A percentile compares a stretch with the other conserved stretches of the same genome.
Conservation (phyloP, 2,329 filamentous ascomycete genomes). For the Exophiala sp. region DNA sequence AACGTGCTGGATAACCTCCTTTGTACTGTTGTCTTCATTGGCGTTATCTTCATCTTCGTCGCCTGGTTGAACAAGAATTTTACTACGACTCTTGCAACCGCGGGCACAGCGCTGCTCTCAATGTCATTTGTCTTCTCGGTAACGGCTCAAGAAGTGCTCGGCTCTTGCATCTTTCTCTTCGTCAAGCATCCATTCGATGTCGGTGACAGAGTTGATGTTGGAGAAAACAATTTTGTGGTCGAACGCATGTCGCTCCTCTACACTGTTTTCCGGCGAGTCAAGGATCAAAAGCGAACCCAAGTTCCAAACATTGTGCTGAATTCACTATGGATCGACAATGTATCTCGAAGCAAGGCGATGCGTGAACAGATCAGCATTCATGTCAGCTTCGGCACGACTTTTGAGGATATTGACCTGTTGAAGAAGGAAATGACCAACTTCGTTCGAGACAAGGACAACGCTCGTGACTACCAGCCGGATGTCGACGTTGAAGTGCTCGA, state of each 20-base stretch:
- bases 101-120: slow-evolving; percentile 86
- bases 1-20: slow-evolving; percentile 84
- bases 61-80: slow-evolving; percentile 87
- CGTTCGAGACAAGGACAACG: slow-evolving; percentile 77
- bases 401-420: slow-evolving; percentile 84
- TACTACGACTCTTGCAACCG: slow-evolving; percentile 78
- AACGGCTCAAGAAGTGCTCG: slow-evolving; percentile 91
- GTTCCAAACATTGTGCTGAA: slow-evolving; percentile 92
- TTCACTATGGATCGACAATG: slow-evolving; percentile 90
- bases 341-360: slow-evolving; percentile 88
- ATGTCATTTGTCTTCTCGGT: slow-evolving; percentile 95
- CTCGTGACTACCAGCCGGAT: slow-evolving; percentile 84
- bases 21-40: slow-evolving; percentile 73
- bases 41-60: slow-evolving; percentile 81
- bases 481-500: slow-evolving; percentile 73
- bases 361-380: slow-evolving; percentile 76
- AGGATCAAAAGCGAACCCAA: slow-evolving; percentile 73
- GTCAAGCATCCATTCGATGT: slow-evolving; percentile 98
- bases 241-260: slow-evolving; percentile 93
- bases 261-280: slow-evolving; percentile 82
- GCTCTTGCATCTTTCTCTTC: slow-evolving; percentile 96
- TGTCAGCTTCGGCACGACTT: slow-evolving; percentile 79
- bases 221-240: slow-evolving; percentile 66
- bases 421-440: slow-evolving; percentile 82
- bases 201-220: slow-evolving; percentile 86